Base-by-base conservation (phyloP, 2,329 filamentous ascomycete species). In the Fusarium sp. region DNA sequence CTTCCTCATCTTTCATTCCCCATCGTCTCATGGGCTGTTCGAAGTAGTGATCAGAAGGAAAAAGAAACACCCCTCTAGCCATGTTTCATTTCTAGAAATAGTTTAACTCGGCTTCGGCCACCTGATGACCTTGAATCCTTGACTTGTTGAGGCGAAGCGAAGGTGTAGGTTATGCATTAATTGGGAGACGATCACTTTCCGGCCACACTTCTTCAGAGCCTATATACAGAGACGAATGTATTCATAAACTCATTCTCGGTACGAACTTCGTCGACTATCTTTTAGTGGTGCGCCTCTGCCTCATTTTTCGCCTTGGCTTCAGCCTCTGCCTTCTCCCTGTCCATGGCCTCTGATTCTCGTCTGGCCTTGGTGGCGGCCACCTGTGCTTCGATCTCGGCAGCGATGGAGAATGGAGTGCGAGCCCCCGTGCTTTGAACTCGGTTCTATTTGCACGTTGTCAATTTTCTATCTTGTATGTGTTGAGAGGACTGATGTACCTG, bases 361-460 rank as follows among this genome's bases (percentile, higher is more conserved):
- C 70, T 75, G 24, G 70, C 71, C 54, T 71, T 45, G 9, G 48
- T 52, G 14, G 31, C 37, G 10, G 35, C 71, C 29, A 78, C 70
- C 54, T 77, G 75, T n/a, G 70, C 69, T 50, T 77, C 59, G 43
- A 79, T 80, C 65, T 81, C 77, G 29, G 69, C 70, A 13, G 71
- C 77, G 9, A 81, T 69, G 18, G 80, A 79, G 20, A 54, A 56
- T 6, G 78, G 78, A 5, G 78, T 77, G 33, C 69, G 72, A 2
- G 80, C 78, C 16, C 80, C 77, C 7, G 48, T 79, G 50, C 75
- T 76, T 45, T 52, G 63, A 43, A 80, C 76, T 5, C 77, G 74
- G 35, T 77, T 69, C 80, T 81, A 4, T 33, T 29, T 29, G 24
- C 5, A 24, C 24, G 14, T 33, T 5, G 6, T 72, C 8, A 70